Evolutionary conservation across 2,329 filamentous ascomycete species (phyloP), one percentile per base, ranked within the genome.

Genomic region (Fusarium pseudonygamai): DNA sequence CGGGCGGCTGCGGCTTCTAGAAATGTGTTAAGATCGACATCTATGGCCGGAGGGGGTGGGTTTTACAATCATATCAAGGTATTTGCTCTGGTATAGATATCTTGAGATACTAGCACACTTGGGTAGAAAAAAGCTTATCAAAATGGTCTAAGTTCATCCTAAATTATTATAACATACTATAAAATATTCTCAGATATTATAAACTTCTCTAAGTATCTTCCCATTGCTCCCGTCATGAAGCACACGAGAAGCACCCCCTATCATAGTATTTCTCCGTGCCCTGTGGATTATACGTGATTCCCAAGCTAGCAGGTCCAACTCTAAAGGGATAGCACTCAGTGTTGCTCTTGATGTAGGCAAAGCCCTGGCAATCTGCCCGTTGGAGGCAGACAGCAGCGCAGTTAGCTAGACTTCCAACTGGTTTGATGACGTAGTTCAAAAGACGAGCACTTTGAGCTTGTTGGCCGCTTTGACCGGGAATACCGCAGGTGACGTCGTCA

Each of bases 331-430:
- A 66, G 3, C 73, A 76, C 49, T 50, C 64, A 6, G 66, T 66
- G 9, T n/a, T 55, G 6, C 67, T 49, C 24, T 60, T 74, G 14
- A 59, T 39, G 32, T 74, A 75, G 1, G 63, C 60, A n/a, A 74
- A 76, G 1, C 73, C 69, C 16, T 62, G 32, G 13, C 71, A 76
- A n/a, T 64, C 69, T 24, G 47, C 34, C 7, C 61, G 63, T 9
- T 68, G 58, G 6, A 76, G 60, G 28, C 73, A 76, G 18, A 68
- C 46, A 5, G 68, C 53, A 12, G 68, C 71, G 11, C 74, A 75
- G 12, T 60, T 69, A 6, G 47, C 28, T 1, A 75, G 52, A 26
- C 60, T 76, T 26, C 71, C 65, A 13, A 76, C 73, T 7, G 72
- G 63, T 16, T 66, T 76, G 59, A 68, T 58, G n/a, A 60, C 26